phyloP scores from a whole-genome alignment of 2,329 filamentous ascomycete genomes.

The Colletotrichum sp. region DNA sequence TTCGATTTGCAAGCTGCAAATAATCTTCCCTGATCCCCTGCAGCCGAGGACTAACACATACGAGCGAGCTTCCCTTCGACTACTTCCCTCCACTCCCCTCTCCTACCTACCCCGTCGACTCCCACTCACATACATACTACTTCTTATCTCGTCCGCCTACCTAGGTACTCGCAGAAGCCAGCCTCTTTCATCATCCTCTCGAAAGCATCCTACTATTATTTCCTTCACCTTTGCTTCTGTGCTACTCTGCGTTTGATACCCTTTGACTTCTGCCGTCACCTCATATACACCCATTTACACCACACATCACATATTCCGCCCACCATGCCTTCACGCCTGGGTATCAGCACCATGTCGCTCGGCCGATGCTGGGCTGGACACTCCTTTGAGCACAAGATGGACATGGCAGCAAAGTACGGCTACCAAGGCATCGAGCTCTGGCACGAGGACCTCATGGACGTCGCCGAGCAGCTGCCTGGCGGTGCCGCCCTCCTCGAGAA shows the following conservation, averaged over 20 bases:
- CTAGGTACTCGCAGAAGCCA: neutral
- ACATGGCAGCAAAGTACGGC: conserved; percentile 68
- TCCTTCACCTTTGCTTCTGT: neutral
- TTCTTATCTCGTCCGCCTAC: neutral
- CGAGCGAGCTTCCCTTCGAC: neutral
- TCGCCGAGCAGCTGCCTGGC: conserved; percentile 54
- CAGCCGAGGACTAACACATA: conserved; percentile 7
- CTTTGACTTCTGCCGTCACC: neutral
- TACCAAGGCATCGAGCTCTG: conserved; percentile 78
- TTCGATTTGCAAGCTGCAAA: neutral
- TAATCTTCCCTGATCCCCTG: neutral
- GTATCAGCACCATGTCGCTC: conserved; percentile 79
- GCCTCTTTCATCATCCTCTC: neutral
- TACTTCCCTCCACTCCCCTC: neutral
- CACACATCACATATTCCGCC: neutral
- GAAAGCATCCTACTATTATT: neutral
- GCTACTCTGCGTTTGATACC: neutral
- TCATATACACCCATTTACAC: neutral
- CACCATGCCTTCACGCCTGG: conserved; percentile 62
- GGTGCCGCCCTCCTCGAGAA: conserved; percentile 40
- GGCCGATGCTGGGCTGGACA: conserved; percentile 74
- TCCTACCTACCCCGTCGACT: neutral
- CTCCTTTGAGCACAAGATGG: conserved; percentile 68
- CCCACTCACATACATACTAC: neutral
- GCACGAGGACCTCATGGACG: conserved; percentile 74